A percentile compares a stretch with the other conserved stretches of the same genome.
Evolutionary conservation across 441 rosid species (phyloP).

Genomic region (Erodium texanum): DNA sequence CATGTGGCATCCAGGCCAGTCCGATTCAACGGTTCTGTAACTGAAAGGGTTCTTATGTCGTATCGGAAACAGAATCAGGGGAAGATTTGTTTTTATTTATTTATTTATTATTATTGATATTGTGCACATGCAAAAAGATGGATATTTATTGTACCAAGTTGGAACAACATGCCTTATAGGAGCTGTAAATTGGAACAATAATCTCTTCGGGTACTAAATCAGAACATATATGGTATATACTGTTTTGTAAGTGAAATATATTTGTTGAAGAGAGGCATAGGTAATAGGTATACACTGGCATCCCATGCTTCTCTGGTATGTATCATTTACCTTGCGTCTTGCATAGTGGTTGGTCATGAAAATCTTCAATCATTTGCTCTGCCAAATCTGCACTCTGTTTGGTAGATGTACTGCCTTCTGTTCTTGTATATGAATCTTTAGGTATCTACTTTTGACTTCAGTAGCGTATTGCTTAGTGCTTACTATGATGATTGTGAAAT

Average conservation of each 20-base stretch:
- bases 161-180: not conserved
- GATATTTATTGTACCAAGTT: not conserved
- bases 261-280: not conserved
- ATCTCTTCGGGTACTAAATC: not conserved
- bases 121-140: no score
- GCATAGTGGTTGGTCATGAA: not conserved
- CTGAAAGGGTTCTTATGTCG: no score
- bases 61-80: no score
- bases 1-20: no score
- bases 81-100: no score
- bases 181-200: not conserved
- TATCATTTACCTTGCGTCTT: not conserved
- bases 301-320: not conserved
- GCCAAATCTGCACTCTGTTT: not conserved
- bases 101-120: no score
- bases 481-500: constrained; percentile 11
- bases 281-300: not conserved
- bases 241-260: not conserved
- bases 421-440: no score
- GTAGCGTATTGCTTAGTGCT: not conserved
- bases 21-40: no score
- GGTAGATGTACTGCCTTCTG: not conserved
- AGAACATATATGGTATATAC: no score
- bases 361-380: not conserved
- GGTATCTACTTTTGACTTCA: not conserved